Evolutionary conservation across 352 stramenopile species (phyloP).

Genomic region (Bremia lactucae): DNA sequence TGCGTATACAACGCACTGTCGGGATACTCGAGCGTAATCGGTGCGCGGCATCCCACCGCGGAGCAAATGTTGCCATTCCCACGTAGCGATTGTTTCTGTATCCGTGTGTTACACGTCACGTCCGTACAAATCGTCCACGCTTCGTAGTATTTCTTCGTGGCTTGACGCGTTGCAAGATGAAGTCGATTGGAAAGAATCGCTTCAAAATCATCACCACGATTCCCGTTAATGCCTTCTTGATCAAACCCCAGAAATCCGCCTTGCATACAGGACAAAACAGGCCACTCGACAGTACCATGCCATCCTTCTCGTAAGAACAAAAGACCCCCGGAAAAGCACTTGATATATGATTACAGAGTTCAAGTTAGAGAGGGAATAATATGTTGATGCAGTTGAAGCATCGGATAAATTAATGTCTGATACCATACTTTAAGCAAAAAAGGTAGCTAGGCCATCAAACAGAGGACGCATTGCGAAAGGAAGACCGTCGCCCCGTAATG

Average conservation of each 20-base stretch:
- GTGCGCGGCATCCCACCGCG: conserved; percentile 85
- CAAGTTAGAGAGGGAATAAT: no score
- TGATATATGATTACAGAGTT: conserved; percentile 46
- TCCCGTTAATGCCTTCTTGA: conserved; percentile 61
- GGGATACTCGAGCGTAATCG: conserved; percentile 80
- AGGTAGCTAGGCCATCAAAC: no score
- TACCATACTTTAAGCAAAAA: no score
- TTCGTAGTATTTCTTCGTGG: conserved; percentile 85
- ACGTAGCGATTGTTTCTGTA: conserved; percentile 91
- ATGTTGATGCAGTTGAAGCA: no score
- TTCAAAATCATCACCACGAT: conserved; percentile 60
- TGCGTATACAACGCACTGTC: conserved; percentile 91
- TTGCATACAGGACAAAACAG: conserved; percentile 64
- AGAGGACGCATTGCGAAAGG: no score
- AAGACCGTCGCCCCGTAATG: no score
- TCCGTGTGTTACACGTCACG: conserved; percentile 88
- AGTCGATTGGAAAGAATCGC: conserved; percentile 76
- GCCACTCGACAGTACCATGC: conserved; percentile 29
- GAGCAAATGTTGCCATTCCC: conserved; percentile 90
- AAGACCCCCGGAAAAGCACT: conserved; percentile 74
- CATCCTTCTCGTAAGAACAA: conserved; percentile 24
- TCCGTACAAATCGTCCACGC: conserved; percentile 91
- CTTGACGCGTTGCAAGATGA: conserved; percentile 64
- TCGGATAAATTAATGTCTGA: no score
- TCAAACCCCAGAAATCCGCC: conserved; percentile 79